Conservation (phyloP, 768 basidiomycete species). For the Inosperma sp. region DNA sequence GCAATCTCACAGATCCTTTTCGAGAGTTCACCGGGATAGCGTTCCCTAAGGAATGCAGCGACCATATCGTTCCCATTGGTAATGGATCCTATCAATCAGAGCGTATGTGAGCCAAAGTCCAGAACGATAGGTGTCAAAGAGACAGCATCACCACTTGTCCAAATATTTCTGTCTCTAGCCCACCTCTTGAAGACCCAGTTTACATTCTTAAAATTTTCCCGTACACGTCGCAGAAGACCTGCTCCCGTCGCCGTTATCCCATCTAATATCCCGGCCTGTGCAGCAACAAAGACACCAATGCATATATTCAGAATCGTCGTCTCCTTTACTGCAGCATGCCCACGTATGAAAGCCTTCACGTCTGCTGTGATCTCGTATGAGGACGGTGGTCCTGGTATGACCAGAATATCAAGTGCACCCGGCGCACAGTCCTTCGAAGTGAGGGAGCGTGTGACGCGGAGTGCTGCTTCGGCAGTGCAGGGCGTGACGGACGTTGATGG, state of each 20-base stretch:
- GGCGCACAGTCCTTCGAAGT: neutral
- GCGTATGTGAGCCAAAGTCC: neutral
- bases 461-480: slow-evolving; percentile 1
- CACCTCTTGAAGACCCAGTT: slow-evolving; percentile 2
- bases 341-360: neutral
- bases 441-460: neutral
- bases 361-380: neutral
- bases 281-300: slow-evolving; percentile 3
- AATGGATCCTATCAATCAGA: neutral
- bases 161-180: slow-evolving; percentile 3
- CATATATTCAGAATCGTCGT: neutral
- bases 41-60: neutral
- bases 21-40: slow-evolving; percentile 1
- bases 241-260: slow-evolving; percentile 2
- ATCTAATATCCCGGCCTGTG: slow-evolving; percentile 1
- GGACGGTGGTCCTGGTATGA: neutral
- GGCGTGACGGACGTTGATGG: neutral
- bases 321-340: neutral
- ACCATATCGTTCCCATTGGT: slow-evolving; percentile 7
- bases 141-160: slow-evolving; percentile 3
- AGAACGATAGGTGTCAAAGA: neutral
- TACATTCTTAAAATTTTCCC: neutral
- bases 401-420: slow-evolving; percentile 1
- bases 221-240: neutral
- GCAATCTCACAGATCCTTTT: neutral